Base-by-base conservation (phyloP, 371 early-diverging fungal genomes). In the Coelomomyces lativittatus region DNA sequence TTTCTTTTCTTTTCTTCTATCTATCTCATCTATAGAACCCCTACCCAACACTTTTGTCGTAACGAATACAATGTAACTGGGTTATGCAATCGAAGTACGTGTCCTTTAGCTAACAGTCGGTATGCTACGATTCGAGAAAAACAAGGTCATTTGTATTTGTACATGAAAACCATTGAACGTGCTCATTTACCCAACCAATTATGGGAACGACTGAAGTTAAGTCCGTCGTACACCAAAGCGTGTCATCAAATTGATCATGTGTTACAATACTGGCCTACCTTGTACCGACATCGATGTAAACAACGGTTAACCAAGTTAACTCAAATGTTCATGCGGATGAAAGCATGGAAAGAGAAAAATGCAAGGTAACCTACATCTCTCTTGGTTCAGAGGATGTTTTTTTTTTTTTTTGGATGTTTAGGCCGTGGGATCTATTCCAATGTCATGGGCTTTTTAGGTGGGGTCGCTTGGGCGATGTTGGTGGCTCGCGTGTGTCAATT, bases 381-480 rank as follows among this genome's bases (percentile, higher is more conserved):
- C n/a, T n/a, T n/a, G n/a, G n/a, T n/a, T n/a, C n/a, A n/a, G n/a
- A n/a, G n/a, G n/a, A n/a, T n/a, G n/a, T n/a, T n/a, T n/a, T n/a
- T n/a, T n/a, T n/a, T n/a, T n/a, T n/a, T n/a, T n/a, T n/a, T n/a
- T n/a, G n/a, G n/a, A n/a, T n/a, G n/a, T n/a, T n/a, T 27, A 43
- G 44, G 47, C 4, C 78, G 95, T 33, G 85, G 79, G 3, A 78
- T 98, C 34, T 98, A 96, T 60, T 88, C 93, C 9, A 96, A 98
- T 62, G 80, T 91, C 10, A 82, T 92, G 80, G 99, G 99, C 14
- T 99, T 97, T 60, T 76, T 93, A 61, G 99, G 98, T 50, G 99
- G 99, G 60, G 97, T 99, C 14, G 95, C 97, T 2, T 99, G 97
- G 95, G 97, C 99, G 11, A 87, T 99, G 80, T 66, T 87, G 17